phyloP scores from a whole-genome alignment of 345 rosid species.

The Bruguiera parviflora region DNA sequence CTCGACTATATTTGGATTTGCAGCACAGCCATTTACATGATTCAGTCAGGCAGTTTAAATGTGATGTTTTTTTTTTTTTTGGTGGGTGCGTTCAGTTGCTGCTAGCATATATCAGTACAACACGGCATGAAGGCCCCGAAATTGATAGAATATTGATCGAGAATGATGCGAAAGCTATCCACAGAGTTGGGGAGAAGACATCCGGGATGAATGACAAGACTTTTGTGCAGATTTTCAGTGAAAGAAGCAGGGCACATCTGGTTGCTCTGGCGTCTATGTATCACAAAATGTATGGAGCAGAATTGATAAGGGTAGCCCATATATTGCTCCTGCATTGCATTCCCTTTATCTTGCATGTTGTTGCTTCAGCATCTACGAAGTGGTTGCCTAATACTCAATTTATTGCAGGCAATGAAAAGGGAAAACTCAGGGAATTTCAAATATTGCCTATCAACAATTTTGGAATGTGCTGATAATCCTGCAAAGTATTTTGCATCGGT shows the following conservation, averaged over 20 bases:
- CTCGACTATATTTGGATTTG: not conserved
- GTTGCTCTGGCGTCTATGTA: slow-evolving; percentile 40
- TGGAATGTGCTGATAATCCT: slow-evolving; percentile 54
- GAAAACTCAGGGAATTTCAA: slow-evolving; percentile 49
- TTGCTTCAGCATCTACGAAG: not conserved
- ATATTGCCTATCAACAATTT: slow-evolving; percentile 47
- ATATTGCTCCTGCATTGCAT: not conserved
- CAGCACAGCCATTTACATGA: too few species aligned
- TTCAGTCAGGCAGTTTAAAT: not conserved
- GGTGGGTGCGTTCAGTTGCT: slow-evolving; percentile 25
- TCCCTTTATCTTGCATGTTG: not conserved
- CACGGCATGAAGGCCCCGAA: slow-evolving; percentile 72
- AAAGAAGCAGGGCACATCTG: slow-evolving; percentile 60
- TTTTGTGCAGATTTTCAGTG: slow-evolving; percentile 50
- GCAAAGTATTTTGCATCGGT: slow-evolving; percentile 57
- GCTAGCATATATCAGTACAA: slow-evolving; percentile 48
- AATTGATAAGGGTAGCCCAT: slow-evolving; percentile 41
- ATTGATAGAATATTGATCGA: slow-evolving; percentile 40
- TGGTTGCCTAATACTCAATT: not conserved
- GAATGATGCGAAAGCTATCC: slow-evolving; percentile 48
- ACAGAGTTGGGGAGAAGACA: slow-evolving; percentile 37
- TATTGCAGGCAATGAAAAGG: slow-evolving; percentile 45
- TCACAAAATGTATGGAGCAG: slow-evolving; percentile 35
- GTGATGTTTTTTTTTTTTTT: too few species aligned
- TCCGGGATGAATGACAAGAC: slow-evolving; percentile 34